Evolutionary conservation across 306 rosid species (phyloP).

Genomic region (Crotalaria pallida): DNA sequence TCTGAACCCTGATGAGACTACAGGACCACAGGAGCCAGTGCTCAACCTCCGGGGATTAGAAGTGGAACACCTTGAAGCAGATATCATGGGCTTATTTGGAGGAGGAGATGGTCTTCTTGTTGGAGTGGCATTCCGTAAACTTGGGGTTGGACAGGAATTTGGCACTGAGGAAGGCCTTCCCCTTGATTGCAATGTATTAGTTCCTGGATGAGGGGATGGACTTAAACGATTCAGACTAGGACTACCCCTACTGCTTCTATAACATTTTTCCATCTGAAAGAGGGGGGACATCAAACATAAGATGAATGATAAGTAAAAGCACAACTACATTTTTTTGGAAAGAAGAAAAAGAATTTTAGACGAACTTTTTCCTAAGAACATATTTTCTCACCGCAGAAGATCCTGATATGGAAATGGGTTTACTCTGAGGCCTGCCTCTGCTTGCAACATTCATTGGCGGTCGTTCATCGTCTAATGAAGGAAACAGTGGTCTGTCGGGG

Average conservation of each 20-base stretch:
- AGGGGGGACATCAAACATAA: neutral
- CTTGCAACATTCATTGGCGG: conserved; percentile 30
- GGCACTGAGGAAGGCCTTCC: conserved; percentile 62
- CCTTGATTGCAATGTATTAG: conserved; percentile 51
- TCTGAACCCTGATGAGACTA: conserved; percentile 46
- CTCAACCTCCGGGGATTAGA: conserved; percentile 65
- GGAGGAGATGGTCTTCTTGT: conserved; percentile 67
- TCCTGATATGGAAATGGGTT: conserved; percentile 82
- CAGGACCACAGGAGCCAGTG: conserved; percentile 49
- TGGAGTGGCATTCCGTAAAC: conserved; percentile 45
- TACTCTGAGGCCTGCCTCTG: conserved; percentile 80
- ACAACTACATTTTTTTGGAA: neutral
- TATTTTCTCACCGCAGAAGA: conserved; percentile 60
- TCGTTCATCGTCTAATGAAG: conserved; percentile 73
- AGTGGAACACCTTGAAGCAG: conserved; percentile 58
- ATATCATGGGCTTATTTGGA: conserved; percentile 62
- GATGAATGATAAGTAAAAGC: conserved; percentile 12
- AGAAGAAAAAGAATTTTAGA: neutral
- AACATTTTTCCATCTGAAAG: conserved; percentile 79
- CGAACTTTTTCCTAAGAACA: neutral
- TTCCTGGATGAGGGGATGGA: conserved; percentile 72
- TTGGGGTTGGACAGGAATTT: conserved; percentile 68
- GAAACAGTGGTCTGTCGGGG: conserved; percentile 84
- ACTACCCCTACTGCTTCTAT: conserved; percentile 81
- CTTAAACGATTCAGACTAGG: conserved; percentile 82